Base-by-base conservation (phyloP, 2,329 filamentous ascomycete species). In the Cladosporium oxysporum region DNA sequence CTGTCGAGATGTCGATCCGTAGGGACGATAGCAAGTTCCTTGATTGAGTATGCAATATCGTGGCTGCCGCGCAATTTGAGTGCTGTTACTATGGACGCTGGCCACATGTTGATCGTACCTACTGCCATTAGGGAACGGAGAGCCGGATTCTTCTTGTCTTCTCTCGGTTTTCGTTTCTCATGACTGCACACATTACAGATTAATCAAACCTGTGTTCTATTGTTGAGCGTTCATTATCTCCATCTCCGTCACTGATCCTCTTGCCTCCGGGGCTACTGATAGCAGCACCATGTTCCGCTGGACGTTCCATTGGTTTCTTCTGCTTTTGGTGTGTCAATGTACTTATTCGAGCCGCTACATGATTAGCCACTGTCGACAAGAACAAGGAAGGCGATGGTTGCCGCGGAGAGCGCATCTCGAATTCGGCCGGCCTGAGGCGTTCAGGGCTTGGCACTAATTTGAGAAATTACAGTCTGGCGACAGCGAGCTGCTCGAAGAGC, bases 361-460 rank as follows among this genome's bases (percentile, higher is more conserved):
- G 0, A n/a, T 47, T 4, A 21, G 7, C 8, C 10, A 2, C 4
- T 47, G 41, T 21, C 11, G n/a, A 21, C 8, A 47, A 47, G n/a
- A 47, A 26, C 23, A 26, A 26, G 23, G 23, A 26, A 44, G 10
- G 41, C 41, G 14, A 11, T 47, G 41, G n/a, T 47, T 23, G 41
- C 41, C 41, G 41, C 41, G 41, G 41, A 21, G n/a, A 47, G 41
- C n/a, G 41, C 18, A 47, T 47, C 41, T 47, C 41, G 21, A 47
- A 5, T 47, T 47, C 41, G n/a, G 49, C 49, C 49, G 41, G 49
- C 49, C 49, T 52, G 18, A 55, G 28, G 52, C 52, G 10, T 33
- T 21, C 28, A 33, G 18, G 52, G 52, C 52, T 55, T 55, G 52
- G 52, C 52, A 23, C 31, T 31, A 55, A 55, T 55, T 55, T 55